Evolutionary conservation across 495 filamentous ascomycete species (phyloP).

Genomic region (Penicillium parvum): DNA sequence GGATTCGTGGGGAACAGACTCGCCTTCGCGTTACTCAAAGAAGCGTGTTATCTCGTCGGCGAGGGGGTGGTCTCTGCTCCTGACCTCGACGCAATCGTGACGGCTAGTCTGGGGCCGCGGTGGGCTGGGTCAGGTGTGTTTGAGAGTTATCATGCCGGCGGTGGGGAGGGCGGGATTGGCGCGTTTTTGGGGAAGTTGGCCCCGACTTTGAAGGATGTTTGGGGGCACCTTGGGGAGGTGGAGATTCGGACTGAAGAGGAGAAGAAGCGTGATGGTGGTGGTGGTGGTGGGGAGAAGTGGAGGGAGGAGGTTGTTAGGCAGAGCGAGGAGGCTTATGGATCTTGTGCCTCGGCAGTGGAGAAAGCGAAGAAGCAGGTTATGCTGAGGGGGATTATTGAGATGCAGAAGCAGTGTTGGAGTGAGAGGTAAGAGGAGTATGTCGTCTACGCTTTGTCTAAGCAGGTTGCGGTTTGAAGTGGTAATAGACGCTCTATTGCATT

Average conservation of each 20-base stretch:
- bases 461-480: background rate
- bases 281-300: conserved; percentile 31
- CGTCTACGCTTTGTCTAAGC: no score
- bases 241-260: conserved; percentile 36
- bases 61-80: conserved; percentile 41
- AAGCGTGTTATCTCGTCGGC: conserved; percentile 46
- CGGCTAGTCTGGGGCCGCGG: conserved; percentile 48
- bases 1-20: conserved; percentile 51
- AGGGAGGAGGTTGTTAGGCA: conserved; percentile 33
- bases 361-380: conserved; percentile 27
- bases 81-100: conserved; percentile 45
- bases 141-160: conserved; percentile 57
- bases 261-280: conserved; percentile 21
- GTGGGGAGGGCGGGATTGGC: conserved; percentile 50
- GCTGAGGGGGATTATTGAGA: conserved; percentile 25
- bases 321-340: conserved; percentile 35
- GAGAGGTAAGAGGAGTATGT: no score
- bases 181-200: conserved; percentile 55
- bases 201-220: conserved; percentile 50
- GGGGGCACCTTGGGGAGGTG: conserved; percentile 45
- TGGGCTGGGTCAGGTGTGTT: conserved; percentile 58
- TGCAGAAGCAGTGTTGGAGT: conserved; percentile 17
- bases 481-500: conserved; percentile 29
- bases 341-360: conserved; percentile 13
- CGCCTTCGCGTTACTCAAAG: conserved; percentile 42